Conservation (phyloP, 331 rosid species). For the Stylosanthes scabra region DNA sequence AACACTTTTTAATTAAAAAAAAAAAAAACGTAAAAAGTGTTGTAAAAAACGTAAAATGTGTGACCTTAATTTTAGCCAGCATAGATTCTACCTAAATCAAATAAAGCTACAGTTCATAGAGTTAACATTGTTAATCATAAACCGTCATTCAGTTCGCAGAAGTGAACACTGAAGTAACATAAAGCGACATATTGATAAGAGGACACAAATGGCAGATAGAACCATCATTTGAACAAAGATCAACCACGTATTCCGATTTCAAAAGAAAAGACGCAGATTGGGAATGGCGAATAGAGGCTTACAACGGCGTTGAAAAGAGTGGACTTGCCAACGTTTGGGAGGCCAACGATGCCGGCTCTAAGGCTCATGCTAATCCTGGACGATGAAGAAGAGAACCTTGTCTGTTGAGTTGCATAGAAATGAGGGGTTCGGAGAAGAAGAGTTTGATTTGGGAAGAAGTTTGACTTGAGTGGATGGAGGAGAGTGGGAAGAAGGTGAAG, state of each 20-base stretch:
- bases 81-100: too few species aligned
- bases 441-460: conserved; percentile 45
- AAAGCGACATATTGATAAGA: too few species aligned
- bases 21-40: too few species aligned
- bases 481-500: conserved; percentile 69
- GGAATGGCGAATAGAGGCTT: conserved; percentile 32
- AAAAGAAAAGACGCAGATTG: neutral
- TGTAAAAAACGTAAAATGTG: too few species aligned
- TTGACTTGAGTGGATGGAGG: conserved; percentile 67
- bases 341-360: conserved; percentile 95
- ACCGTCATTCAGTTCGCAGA: too few species aligned
- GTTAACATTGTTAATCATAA: too few species aligned
- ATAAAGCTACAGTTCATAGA: too few species aligned
- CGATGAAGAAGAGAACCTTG: conserved; percentile 68
- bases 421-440: conserved; percentile 43
- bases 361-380: conserved; percentile 92
- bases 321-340: conserved; percentile 96
- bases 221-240: neutral
- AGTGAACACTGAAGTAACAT: too few species aligned
- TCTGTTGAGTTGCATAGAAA: conserved; percentile 50
- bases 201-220: too few species aligned
- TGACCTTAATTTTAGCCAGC: too few species aligned
- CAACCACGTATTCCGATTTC: conserved; percentile 1
- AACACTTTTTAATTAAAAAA: too few species aligned
- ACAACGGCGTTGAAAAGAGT: conserved; percentile 98